Conservation (phyloP, 345 rosid genomes). For the Sapria himalayana region DNA sequence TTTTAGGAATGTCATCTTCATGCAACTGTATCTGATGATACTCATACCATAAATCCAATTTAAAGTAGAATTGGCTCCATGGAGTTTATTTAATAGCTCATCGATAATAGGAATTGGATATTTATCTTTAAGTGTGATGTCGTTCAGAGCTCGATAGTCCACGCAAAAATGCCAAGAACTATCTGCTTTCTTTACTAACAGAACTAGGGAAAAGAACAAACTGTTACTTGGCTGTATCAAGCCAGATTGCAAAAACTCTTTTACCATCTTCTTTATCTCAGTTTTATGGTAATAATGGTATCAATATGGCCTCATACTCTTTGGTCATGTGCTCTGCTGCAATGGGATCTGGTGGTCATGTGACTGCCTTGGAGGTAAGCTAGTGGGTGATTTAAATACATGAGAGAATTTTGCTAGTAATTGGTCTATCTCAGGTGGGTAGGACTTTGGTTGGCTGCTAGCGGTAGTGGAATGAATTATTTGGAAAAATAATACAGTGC, state of each 20-base stretch:
- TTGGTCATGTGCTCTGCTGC: neutral
- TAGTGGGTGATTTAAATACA: too few species aligned
- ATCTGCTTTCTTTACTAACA: neutral
- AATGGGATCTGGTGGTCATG: neutral
- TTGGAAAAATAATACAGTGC: too few species aligned
- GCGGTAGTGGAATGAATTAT: neutral
- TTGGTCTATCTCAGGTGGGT: too few species aligned
- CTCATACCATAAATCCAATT: neutral
- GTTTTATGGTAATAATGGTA: conserved; percentile 1
- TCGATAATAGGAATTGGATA: neutral
- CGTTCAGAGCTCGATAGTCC: too few species aligned
- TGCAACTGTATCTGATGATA: neutral
- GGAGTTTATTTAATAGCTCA: too few species aligned
- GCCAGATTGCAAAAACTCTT: neutral
- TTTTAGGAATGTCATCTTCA: neutral
- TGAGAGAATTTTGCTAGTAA: too few species aligned
- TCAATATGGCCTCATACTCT: neutral
- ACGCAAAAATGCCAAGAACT: neutral
- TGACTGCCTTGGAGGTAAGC: too few species aligned
- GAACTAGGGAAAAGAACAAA: neutral
- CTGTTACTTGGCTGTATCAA: neutral
- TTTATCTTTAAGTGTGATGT: too few species aligned
- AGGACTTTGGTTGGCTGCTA: too few species aligned
- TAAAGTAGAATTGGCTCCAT: conserved; percentile 1
- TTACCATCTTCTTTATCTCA: neutral